These are phyloP conservation scores for Saturnispora quitensis DNA, from an alignment of 805 yeast genomes.

Conservation along the genomic window DNA sequence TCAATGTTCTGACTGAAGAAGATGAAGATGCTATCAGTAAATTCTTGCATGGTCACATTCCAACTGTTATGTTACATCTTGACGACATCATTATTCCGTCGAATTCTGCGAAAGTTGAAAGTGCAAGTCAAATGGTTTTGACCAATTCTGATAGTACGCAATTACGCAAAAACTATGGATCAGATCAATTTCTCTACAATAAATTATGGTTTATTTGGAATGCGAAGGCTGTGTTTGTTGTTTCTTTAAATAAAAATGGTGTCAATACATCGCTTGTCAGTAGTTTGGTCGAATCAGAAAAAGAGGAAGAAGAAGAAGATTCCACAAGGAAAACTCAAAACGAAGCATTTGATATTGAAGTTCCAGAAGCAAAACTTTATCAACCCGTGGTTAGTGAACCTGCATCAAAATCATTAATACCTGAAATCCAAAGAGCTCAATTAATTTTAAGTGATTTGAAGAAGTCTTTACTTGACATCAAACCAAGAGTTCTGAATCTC, in stretches of 20 bases:
- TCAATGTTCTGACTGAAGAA: constrained; percentile 13
- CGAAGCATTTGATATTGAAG: background rate
- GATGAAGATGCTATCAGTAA: constrained; percentile 14
- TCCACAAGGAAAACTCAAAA: background rate
- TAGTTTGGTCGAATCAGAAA: background rate
- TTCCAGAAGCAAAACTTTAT: constrained; percentile 2
- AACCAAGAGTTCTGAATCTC: constrained; percentile 9
- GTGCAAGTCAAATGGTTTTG: constrained; percentile 1
- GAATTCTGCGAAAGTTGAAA: background rate
- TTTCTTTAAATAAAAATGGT: constrained; percentile 9
- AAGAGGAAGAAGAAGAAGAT: constrained; percentile 6
- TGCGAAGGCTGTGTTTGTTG: constrained; percentile 13
- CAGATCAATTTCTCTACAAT: constrained; percentile 10
- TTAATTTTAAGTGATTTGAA: constrained; percentile 11
- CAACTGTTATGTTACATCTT: constrained; percentile 16
- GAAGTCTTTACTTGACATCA: constrained; percentile 3
- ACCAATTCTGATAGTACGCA: background rate
- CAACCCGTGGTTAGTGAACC: background rate
- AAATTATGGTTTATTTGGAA: constrained; percentile 23
- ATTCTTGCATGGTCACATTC: constrained; percentile 13
- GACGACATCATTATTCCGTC: constrained; percentile 14
- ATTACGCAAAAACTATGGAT: background rate
- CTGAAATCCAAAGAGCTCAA: constrained; percentile 8
- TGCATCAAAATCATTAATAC: constrained; percentile 1
- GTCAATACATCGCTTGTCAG: constrained; percentile 11